Evolutionary conservation across 306 rosid species (phyloP).

Genomic region (Amphicarpaea edgeworthii): DNA sequence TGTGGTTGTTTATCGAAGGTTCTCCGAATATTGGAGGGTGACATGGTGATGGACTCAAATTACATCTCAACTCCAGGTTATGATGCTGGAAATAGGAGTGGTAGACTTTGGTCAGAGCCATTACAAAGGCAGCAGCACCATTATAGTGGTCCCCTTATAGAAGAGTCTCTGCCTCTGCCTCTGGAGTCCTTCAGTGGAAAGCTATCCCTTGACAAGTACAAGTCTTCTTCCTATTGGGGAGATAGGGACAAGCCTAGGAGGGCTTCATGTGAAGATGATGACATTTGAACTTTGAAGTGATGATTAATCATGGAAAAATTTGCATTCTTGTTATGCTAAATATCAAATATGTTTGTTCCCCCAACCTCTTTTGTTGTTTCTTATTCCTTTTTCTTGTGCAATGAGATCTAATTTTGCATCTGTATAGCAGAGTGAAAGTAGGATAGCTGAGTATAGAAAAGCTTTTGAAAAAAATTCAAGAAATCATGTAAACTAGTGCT

Average conservation of each 20-base stretch:
- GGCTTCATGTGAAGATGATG: conserved; percentile 65
- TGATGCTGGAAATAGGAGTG: conserved; percentile 81
- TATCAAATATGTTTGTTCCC: conserved; percentile 39
- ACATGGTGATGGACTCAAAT: conserved; percentile 84
- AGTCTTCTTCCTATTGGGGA: conserved; percentile 65
- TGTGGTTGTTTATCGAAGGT: conserved; percentile 62
- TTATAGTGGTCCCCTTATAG: conserved; percentile 63
- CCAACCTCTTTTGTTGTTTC: conserved; percentile 45
- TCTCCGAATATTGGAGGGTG: conserved; percentile 94
- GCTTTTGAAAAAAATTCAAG: conserved; percentile 55
- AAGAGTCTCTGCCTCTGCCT: too few species aligned
- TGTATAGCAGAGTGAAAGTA: conserved; percentile 68
- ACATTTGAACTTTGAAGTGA: conserved; percentile 49
- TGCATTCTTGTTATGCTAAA: conserved; percentile 41
- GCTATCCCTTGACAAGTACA: conserved; percentile 67
- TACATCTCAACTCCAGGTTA: conserved; percentile 71
- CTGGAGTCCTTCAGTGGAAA: conserved; percentile 77
- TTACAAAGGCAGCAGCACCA: conserved; percentile 68
- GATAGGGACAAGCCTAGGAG: conserved; percentile 63
- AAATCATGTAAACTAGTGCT: conserved; percentile 54
- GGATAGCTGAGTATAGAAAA: conserved; percentile 47
- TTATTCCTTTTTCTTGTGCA: conserved; percentile 43
- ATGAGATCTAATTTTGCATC: conserved; percentile 59
- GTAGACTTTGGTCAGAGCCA: conserved; percentile 78
- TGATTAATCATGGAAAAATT: conserved; percentile 34